Percentiles rank a stretch among this genome's conserved stretches.
phyloP scores from a whole-genome alignment of 1,284 basidiomycete genomes.

The Xerocomus nothofagi region DNA sequence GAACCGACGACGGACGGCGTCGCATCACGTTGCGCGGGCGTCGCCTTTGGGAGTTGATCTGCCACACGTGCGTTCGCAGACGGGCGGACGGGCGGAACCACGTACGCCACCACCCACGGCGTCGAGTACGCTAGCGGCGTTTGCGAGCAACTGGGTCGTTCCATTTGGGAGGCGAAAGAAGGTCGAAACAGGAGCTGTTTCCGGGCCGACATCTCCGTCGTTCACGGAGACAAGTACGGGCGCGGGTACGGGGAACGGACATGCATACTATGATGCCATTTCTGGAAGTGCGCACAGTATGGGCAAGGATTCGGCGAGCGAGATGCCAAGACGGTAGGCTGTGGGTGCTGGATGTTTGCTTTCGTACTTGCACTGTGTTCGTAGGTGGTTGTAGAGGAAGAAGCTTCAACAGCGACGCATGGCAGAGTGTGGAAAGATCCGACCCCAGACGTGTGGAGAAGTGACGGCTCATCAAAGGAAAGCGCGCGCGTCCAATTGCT shows the following conservation, averaged over 20 bases:
- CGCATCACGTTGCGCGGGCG: conserved; percentile 51
- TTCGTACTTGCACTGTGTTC: background rate
- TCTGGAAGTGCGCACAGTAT: conserved; percentile 13
- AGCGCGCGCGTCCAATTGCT: too few relatives aligned
- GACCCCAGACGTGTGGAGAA: too few relatives aligned
- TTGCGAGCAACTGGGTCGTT: conserved; percentile 67
- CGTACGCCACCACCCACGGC: conserved; percentile 22
- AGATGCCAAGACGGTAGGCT: conserved; percentile 45
- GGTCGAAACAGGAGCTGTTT: conserved; percentile 22
- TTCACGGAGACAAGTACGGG: conserved; percentile 14
- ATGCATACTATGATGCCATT: conserved; percentile 12
- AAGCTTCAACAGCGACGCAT: background rate
- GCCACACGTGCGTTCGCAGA: background rate
- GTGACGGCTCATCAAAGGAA: too few relatives aligned
- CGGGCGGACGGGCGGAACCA: background rate
- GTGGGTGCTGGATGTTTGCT: background rate
- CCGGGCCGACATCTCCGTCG: conserved; percentile 1
- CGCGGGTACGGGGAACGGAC: conserved; percentile 16
- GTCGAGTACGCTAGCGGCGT: conserved; percentile 54
- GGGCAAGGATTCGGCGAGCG: conserved; percentile 40
- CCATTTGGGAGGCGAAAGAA: conserved; percentile 58
- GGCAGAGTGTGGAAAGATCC: too few relatives aligned
- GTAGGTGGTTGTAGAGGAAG: background rate
- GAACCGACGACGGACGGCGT: conserved; percentile 53
- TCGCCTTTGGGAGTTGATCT: conserved; percentile 43